phyloP scores from a whole-genome alignment of 148 eudicot genomes.

The Rhododendron molle region DNA sequence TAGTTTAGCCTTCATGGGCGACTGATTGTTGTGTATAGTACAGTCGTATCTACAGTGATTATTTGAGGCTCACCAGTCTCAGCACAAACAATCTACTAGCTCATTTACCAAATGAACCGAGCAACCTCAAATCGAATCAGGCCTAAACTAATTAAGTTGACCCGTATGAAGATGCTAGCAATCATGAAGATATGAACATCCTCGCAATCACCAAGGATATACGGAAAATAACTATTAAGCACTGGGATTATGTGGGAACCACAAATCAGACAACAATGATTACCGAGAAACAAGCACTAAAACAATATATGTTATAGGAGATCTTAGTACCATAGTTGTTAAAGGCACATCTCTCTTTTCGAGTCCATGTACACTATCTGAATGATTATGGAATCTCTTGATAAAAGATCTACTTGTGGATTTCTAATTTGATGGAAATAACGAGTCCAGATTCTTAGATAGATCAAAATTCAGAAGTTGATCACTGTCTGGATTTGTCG shows the following conservation, averaged over 20 bases:
- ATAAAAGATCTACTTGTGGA: background rate
- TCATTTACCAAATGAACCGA: background rate
- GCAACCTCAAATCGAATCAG: background rate
- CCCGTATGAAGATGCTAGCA: background rate
- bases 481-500: background rate
- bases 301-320: background rate
- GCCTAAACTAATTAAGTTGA: background rate
- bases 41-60: background rate
- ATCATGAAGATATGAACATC: background rate
- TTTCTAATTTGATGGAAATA: background rate
- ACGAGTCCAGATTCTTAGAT: background rate
- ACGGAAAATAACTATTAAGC: background rate
- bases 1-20: background rate
- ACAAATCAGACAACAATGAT: background rate
- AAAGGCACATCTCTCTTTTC: background rate
- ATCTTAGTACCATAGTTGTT: background rate
- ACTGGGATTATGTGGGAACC: background rate
- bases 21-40: background rate
- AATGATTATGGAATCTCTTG: background rate
- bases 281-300: background rate
- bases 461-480: conserved; percentile 3
- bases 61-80: background rate
- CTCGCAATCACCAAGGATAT: background rate
- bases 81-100: background rate
- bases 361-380: background rate